phyloP scores from a whole-genome alignment of 2,329 filamentous ascomycete genomes.

The Colletotrichum navitas region DNA sequence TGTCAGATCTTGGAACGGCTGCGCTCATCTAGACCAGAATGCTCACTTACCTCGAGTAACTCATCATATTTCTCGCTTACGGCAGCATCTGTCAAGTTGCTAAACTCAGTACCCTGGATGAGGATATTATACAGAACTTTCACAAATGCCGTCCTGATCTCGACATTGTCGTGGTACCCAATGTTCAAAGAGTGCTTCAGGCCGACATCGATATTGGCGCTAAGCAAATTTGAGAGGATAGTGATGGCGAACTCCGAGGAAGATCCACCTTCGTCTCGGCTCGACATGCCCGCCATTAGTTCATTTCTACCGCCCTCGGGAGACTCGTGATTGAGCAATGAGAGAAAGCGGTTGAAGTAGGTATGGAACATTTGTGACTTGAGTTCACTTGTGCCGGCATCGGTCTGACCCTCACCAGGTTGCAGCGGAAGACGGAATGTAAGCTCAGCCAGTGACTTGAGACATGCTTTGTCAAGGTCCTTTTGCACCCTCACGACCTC shows the following conservation, averaged over 20 bases:
- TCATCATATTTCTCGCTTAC: constrained; percentile 78
- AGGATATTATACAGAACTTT: constrained; percentile 78
- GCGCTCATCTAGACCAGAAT: constrained; percentile 13
- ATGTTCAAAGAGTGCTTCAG: constrained; percentile 78
- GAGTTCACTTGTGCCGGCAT: constrained; percentile 75
- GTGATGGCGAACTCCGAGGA: constrained; percentile 74
- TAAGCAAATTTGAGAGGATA: constrained; percentile 76
- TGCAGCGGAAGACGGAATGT: constrained; percentile 76
- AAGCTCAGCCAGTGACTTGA: constrained; percentile 74
- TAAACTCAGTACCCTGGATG: constrained; percentile 79
- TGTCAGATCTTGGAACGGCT: constrained; percentile 32
- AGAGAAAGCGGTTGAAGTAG: constrained; percentile 78
- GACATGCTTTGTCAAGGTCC: constrained; percentile 75
- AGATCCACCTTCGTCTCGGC: constrained; percentile 66
- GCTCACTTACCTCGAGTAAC: constrained; percentile 65
- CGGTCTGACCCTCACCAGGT: constrained; percentile 73
- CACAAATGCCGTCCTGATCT: constrained; percentile 77
- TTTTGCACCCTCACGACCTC: constrained; percentile 70
- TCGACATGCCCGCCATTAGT: constrained; percentile 44
- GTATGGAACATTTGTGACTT: constrained; percentile 80
- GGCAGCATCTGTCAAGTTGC: constrained; percentile 74
- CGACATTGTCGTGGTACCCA: constrained; percentile 77
- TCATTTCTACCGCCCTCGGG: constrained; percentile 60
- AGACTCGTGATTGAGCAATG: constrained; percentile 71
- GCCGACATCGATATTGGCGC: constrained; percentile 79